These are phyloP conservation scores for Penicillium sp. DNA, from an alignment of 2,329 filamentous ascomycete genomes.

Conservation along the genomic window DNA sequence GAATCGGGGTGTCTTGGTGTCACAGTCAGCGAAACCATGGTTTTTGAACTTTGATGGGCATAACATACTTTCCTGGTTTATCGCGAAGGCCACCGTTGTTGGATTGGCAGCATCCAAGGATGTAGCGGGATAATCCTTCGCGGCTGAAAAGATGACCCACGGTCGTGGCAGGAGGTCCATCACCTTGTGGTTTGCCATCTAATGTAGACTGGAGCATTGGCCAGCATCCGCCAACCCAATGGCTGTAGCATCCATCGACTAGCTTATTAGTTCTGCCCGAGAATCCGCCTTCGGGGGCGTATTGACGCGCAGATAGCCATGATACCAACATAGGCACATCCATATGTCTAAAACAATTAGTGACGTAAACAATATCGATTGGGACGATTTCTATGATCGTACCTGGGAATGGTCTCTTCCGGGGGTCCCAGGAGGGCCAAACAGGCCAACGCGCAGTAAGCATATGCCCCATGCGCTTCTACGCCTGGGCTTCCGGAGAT, in stretches of 20 bases:
- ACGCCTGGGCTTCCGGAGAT: constrained; percentile 81
- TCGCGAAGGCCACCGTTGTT: constrained; percentile 82
- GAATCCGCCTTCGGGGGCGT: constrained; percentile 87
- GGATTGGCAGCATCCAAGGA: constrained; percentile 80
- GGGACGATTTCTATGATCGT: constrained; percentile 32
- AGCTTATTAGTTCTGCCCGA: constrained; percentile 95
- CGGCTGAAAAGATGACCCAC: constrained; percentile 65
- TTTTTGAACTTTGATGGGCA: not conserved
- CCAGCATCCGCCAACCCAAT: constrained; percentile 97
- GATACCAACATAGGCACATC: constrained; percentile 73
- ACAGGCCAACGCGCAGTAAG: constrained; percentile 89
- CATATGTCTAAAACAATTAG: constrained; percentile 60
- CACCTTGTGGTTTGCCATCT: constrained; percentile 48
- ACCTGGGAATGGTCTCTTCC: constrained; percentile 70
- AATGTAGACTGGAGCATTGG: constrained; percentile 80
- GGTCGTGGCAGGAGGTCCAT: constrained; percentile 21
- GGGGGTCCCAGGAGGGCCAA: constrained; percentile 82
- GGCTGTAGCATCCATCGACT: constrained; percentile 96
- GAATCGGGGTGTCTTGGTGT: constrained; percentile 68
- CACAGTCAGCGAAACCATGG: constrained; percentile 20
- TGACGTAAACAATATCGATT: not conserved
- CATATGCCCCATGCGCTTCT: constrained; percentile 95
- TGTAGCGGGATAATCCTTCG: constrained; percentile 83
- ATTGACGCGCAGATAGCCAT: constrained; percentile 88
- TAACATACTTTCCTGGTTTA: constrained; percentile 81